Evolutionary conservation across 2,329 filamentous ascomycete genomes (phyloP), one percentile per base, ranked within the genome.

Genomic region (Claviceps paspali): DNA sequence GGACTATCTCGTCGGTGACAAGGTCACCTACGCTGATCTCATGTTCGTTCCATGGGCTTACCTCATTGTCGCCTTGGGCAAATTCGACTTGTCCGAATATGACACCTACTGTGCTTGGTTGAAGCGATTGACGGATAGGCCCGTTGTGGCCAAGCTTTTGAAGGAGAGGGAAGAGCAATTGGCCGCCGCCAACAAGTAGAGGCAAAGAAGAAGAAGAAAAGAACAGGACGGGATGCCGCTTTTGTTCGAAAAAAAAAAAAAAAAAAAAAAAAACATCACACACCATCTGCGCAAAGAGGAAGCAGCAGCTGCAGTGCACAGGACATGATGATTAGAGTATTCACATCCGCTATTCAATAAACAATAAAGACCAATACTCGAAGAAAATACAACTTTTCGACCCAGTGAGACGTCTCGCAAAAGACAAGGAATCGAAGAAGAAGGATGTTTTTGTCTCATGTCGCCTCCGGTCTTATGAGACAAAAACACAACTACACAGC

Each of bases 11-110:
- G 42, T 49, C 5, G 47, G 46, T 15, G 38, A 45, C 18, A 45
- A 41, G 35, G 3, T 47, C n/a, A 47, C 46, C 1, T 51, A 49
- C 27, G 50, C 48, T 6, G 50, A 51, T n/a, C 27, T 50, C 21
- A 48, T 50, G 38, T 51, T 50, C 30, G 32, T 51, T 3, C 44
- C 47, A 3, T 51, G 43, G 40, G 40, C 40, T n/a, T 7, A 36
- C 3, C 27, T n/a, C 0, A 21, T 42, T 6, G 14, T 21, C 6
- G 6, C n/a, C 3, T 5, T 39, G 9, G 23, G 12, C 5, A 23
- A 27, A 7, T 7, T 33, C 7, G n/a, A 39, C 10, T 6, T 39
- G 24, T 26, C 37, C 2, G 23, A 29, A n/a, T 39, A 19, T 23
- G 27, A 36, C 3, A 14, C 40, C 11, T 42, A 39, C 11, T 14